Base-by-base conservation (phyloP, 164 flowering plant species). In the Kingdonia uniflora region DNA sequence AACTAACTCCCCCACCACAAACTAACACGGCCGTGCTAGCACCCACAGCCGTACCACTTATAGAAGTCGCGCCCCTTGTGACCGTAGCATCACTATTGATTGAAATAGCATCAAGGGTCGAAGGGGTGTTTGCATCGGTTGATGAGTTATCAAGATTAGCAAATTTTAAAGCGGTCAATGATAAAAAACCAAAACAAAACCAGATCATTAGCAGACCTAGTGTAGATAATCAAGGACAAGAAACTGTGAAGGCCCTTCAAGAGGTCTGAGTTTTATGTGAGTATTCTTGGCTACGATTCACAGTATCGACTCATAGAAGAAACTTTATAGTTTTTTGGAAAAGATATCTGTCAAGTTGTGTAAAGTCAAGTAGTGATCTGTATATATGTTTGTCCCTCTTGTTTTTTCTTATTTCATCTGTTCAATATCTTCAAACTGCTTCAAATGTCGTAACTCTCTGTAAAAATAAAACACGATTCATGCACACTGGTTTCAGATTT, bases 31-130 rank as follows among this genome's bases (percentile, higher is more conserved):
- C 55, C 8, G 35, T 42, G 16, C 24, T 52, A 42, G 37, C 61
- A 37, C 23, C 58, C 3, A 50, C 19, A 6, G 0, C 43, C 46
- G 49, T 66, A 37, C 68, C 75, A 3, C 51, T 87, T 39, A 54
- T 72, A 56, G 82, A 74, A 45, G 57, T 80, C 33, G 58, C 82
- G 24, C 83, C 90, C 8, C 59, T 87, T 19, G 78, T 74, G 17
- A 79, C 87, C 11, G 42, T 70, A 17, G 77, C 77, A 7, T 67
- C 90, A 2, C 22, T 82, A 63, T 53, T 87, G 60, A 65, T 70
- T 17, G 89, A 84, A 69, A 70, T 71, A 14, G 77, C 81, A 6
- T 57, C 71, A 42, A 79, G 87, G 69, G 63, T 81, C 3, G 82
- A 77, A 68, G 63, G 51, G 11, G 50, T 72, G 10, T 74, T 63